Base-by-base conservation (phyloP, 2,329 filamentous ascomycete genomes). In the Fonsecaea multimorphosa region DNA sequence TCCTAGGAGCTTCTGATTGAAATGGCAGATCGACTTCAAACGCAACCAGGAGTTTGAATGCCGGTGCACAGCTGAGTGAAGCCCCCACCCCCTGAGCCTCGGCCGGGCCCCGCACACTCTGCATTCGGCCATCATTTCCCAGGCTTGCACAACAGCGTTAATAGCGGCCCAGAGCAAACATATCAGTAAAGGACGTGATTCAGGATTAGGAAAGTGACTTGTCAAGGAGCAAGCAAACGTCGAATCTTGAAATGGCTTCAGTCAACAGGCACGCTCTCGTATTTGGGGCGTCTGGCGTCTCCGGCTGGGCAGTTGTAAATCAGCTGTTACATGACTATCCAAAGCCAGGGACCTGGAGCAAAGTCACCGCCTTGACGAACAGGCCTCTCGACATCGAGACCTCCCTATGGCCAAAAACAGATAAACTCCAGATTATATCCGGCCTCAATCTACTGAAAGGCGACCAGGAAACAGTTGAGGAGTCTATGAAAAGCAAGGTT, bases 281-380 rank as follows among this genome's bases (percentile, higher is more conserved):
- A 16, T 80, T 80, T 55, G 80, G 80, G 34, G 76, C 76, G 49
- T 78, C 76, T 7, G 79, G 80, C 9, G 77, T 82, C 40, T 76
- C 74, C 57, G 79, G 79, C 57, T 82, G 79, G 80, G 76, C 78
- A 6, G 74, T 80, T 49, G 74, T 79, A 16, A 79, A 81, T 58
- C 74, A 79, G 57, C 68, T 81, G 1, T 68, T 77, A 6, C 68
- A 74, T 51, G 52, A 62, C 12, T 81, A 80, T 64, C 79, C 79
- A 14, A 58, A 70, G 8, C 40, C 72, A 19, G 73, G 72, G 6
- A 70, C 69, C 2, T 82, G 78, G 73, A 66, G 66, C 16, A 73
- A 73, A 32, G 74, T 81, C 8, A 80, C 79, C 14, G 80, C 77
- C 0, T 69, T 81, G 14, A 76, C 77, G 6, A 80, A 80, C 57